Percentiles rank a stretch among this genome's conserved stretches.
Evolutionary conservation across 306 rosid genomes (phyloP).

Genomic region (Senna tora): DNA sequence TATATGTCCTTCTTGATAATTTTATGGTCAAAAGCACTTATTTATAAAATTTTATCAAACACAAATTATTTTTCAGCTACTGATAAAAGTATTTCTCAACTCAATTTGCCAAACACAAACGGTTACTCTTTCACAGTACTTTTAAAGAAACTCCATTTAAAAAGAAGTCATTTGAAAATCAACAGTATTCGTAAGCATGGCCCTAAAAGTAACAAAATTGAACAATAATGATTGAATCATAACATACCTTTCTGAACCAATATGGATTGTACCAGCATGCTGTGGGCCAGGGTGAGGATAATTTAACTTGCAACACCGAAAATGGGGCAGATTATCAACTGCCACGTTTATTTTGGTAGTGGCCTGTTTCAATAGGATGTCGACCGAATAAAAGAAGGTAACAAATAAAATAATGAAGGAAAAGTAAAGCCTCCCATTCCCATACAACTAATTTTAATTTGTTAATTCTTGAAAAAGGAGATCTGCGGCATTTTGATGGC

Average conservation of each 20-base stretch:
- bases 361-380: constrained; percentile 64
- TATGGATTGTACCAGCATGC: constrained; percentile 90
- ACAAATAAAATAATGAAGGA: constrained; percentile 24
- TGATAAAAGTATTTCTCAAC: too few relatives aligned
- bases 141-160: too few relatives aligned
- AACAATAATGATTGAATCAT: neutral
- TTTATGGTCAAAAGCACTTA: too few relatives aligned
- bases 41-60: too few relatives aligned
- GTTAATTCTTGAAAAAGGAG: neutral
- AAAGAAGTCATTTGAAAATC: too few relatives aligned
- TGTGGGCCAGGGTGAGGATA: constrained; percentile 75
- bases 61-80: too few relatives aligned
- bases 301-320: constrained; percentile 62
- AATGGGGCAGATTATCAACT: constrained; percentile 82
- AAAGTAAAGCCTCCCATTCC: neutral
- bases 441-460: constrained; percentile 7
- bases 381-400: constrained; percentile 36
- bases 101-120: too few relatives aligned
- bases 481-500: neutral
- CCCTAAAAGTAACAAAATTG: too few relatives aligned
- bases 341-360: constrained; percentile 93
- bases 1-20: too few relatives aligned
- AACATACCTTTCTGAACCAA: constrained; percentile 84
- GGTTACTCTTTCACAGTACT: too few relatives aligned
- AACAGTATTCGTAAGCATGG: too few relatives aligned